Evolutionary conservation across 169 alveolate genomes (phyloP).

Genomic region (Pseudocohnilembus persalinus): DNA sequence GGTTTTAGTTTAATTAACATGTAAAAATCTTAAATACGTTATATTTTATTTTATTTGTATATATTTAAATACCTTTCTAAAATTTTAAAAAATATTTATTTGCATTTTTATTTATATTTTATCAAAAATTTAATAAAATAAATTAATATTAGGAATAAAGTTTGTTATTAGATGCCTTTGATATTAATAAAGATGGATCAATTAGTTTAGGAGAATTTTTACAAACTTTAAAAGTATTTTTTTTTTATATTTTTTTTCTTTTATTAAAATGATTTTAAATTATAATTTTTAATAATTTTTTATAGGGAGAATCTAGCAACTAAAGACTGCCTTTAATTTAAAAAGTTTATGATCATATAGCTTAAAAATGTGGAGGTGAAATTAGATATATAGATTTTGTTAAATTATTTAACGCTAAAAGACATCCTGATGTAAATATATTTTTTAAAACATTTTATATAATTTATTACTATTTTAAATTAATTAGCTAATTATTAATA

Average conservation of each 20-base stretch:
- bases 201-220: conserved; percentile 33
- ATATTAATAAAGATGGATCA: conserved; percentile 29
- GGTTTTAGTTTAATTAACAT: conserved; percentile 21
- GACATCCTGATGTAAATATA: conserved; percentile 42
- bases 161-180: conserved; percentile 32
- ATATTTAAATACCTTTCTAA: too few relatives aligned
- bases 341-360: conserved; percentile 30
- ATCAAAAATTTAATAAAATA: not conserved
- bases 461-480: too few relatives aligned
- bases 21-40: too few relatives aligned
- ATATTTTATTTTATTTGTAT: too few relatives aligned
- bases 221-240: conserved; percentile 29
- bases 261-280: not conserved
- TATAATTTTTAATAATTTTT: not conserved
- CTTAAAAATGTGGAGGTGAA: conserved; percentile 27
- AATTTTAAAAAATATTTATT: too few relatives aligned
- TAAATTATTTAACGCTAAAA: conserved; percentile 19
- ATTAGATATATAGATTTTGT: conserved; percentile 20
- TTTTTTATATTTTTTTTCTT: not conserved
- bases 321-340: conserved; percentile 25
- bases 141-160: not conserved
- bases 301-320: conserved; percentile 6
- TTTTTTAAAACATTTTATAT: not conserved
- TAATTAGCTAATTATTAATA: too few relatives aligned
- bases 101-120: not conserved